These are phyloP conservation scores for Xylariaceae sp. DNA, from an alignment of 2,329 filamentous ascomycete genomes.

Conservation along the genomic window DNA sequence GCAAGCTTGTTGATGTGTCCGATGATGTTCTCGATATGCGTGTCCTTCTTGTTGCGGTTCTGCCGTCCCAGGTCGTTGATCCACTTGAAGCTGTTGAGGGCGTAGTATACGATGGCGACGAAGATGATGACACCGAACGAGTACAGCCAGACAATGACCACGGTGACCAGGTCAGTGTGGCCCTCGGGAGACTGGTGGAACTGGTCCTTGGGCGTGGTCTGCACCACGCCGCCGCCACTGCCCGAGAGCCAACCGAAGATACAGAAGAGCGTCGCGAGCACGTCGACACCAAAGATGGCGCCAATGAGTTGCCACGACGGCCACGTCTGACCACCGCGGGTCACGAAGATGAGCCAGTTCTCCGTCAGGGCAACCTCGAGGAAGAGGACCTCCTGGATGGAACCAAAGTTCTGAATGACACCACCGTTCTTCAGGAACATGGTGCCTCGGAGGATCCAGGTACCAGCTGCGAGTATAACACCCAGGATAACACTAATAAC, in stretches of 20 bases:
- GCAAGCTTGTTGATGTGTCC: conserved; percentile 57
- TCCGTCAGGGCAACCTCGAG: conserved; percentile 66
- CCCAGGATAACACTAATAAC: conserved; percentile 65
- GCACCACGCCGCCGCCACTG: conserved; percentile 27
- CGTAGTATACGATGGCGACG: conserved; percentile 57
- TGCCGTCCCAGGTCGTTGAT: conserved; percentile 57
- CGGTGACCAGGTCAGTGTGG: conserved; percentile 47
- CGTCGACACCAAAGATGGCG: conserved; percentile 65
- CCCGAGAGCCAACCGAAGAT: conserved; percentile 68
- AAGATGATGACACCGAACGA: conserved; percentile 59
- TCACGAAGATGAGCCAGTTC: conserved; percentile 76
- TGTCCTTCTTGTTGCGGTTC: conserved; percentile 53
- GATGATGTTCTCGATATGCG: conserved; percentile 59
- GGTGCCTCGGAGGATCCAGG: conserved; percentile 66
- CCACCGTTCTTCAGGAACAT: conserved; percentile 63
- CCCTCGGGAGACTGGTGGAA: conserved; percentile 30
- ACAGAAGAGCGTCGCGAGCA: conserved; percentile 64
- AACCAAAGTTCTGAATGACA: conserved; percentile 68
- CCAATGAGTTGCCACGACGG: conserved; percentile 67
- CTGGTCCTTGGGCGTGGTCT: conserved; percentile 24
- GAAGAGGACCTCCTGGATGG: conserved; percentile 67
- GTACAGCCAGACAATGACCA: conserved; percentile 58
- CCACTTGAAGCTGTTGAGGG: conserved; percentile 51
- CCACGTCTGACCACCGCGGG: conserved; percentile 63
- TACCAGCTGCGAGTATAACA: conserved; percentile 58